phyloP scores from a whole-genome alignment of 305 asterid species.

The Rubia tinctorum region DNA sequence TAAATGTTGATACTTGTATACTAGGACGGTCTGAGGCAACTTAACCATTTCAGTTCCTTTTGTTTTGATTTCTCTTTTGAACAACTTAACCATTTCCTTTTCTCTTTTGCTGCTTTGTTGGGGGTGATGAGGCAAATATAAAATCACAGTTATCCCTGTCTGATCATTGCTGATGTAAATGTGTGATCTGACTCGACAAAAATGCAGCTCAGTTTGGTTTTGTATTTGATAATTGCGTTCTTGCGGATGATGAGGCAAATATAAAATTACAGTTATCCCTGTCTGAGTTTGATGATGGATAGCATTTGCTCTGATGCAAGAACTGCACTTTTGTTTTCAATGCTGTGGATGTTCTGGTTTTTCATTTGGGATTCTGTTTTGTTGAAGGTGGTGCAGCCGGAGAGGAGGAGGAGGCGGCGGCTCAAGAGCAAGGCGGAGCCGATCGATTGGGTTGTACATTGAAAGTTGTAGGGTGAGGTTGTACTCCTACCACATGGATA shows the following conservation, averaged over 20 bases:
- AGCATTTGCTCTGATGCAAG: constrained; percentile 39
- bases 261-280: constrained; percentile 36
- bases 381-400: too few relatives aligned
- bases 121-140: constrained; percentile 26
- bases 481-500: too few relatives aligned
- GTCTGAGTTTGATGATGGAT: constrained; percentile 37
- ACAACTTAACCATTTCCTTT: too few relatives aligned
- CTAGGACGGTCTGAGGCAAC: constrained; percentile 81
- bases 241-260: constrained; percentile 26
- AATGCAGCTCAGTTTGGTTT: not conserved
- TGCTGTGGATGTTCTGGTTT: not conserved
- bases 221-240: not conserved
- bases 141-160: constrained; percentile 43
- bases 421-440: too few relatives aligned
- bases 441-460: fast-evolving
- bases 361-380: not conserved
- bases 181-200: constrained; percentile 47
- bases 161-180: constrained; percentile 31
- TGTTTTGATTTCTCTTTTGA: not conserved
- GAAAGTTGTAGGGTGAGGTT: too few relatives aligned
- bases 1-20: constrained; percentile 31
- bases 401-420: too few relatives aligned
- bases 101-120: constrained; percentile 6
- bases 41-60: not conserved
- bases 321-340: not conserved